A percentile compares a stretch with the other conserved stretches of the same genome.
phyloP scores from a whole-genome alignment of 2,329 filamentous ascomycete species.

The Canariomyces notabilis region DNA sequence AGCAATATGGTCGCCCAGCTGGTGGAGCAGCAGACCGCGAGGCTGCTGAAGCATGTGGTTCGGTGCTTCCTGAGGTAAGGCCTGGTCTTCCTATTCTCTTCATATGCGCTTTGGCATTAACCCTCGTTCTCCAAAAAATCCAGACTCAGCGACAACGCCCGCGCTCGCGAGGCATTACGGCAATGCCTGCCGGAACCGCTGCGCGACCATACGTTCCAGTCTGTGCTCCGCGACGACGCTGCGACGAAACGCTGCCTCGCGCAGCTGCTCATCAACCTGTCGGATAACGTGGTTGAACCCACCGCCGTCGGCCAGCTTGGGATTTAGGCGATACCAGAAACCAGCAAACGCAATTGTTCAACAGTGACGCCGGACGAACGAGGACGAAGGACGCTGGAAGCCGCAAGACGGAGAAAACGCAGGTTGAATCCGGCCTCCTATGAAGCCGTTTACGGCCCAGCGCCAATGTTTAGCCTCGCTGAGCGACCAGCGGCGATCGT shows the following conservation, averaged over 20 bases:
- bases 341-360: slow-evolving; percentile 10
- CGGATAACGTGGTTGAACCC: slow-evolving; percentile 69
- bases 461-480: too few species aligned
- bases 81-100: not conserved
- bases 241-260: slow-evolving; percentile 96
- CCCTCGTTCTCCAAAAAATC: not conserved
- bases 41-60: slow-evolving; percentile 94
- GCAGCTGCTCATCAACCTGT: slow-evolving; percentile 94
- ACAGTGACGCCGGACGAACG: too few species aligned
- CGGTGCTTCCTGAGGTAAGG: slow-evolving; percentile 88
- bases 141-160: slow-evolving; percentile 91
- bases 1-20: slow-evolving; percentile 99
- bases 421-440: too few species aligned
- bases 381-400: slow-evolving; percentile 8
- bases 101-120: not conserved
- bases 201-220: slow-evolving; percentile 95
- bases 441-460: too few species aligned
- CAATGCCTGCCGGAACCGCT: slow-evolving; percentile 98
- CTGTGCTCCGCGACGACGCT: slow-evolving; percentile 91
- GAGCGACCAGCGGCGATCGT: too few species aligned
- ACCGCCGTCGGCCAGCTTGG: slow-evolving; percentile 25
- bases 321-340: slow-evolving; percentile 15
- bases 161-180: slow-evolving; percentile 86
- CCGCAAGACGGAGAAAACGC: too few species aligned
- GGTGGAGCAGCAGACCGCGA: slow-evolving; percentile 94